Evolutionary conservation across 2,329 filamentous ascomycete species (phyloP).

Genomic region (Hypoxylon sp.): DNA sequence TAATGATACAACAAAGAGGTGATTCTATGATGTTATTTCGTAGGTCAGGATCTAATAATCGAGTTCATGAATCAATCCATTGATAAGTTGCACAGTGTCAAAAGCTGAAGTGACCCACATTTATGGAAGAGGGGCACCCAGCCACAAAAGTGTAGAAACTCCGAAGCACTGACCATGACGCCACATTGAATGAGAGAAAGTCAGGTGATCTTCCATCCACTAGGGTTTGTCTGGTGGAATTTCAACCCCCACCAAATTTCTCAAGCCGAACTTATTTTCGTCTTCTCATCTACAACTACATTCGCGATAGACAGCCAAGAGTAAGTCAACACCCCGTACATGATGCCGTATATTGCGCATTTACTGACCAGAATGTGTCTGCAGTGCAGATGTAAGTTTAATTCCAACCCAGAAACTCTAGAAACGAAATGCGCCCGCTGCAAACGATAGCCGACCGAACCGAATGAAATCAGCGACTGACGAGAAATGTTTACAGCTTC

Average conservation of each 20-base stretch:
- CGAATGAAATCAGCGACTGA: slow-evolving; percentile 37
- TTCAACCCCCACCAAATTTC: slow-evolving; percentile 50
- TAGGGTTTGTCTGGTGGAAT: slow-evolving; percentile 36
- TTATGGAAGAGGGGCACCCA: too few relatives aligned
- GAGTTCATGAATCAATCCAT: too few relatives aligned
- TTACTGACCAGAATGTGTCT: slow-evolving; percentile 58
- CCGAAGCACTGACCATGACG: neutral
- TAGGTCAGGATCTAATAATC: too few relatives aligned
- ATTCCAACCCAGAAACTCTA: too few relatives aligned
- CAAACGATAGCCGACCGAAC: too few relatives aligned
- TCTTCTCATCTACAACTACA: slow-evolving; percentile 52
- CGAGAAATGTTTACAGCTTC: slow-evolving; percentile 74
- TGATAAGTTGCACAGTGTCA: too few relatives aligned
- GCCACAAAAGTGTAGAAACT: too few relatives aligned
- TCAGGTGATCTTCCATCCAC: slow-evolving; percentile 35
- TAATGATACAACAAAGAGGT: neutral
- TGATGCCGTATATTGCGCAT: slow-evolving; percentile 5
- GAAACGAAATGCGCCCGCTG: too few relatives aligned
- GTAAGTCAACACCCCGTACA: slow-evolving; percentile 55
- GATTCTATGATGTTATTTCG: too few relatives aligned
- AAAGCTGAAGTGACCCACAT: too few relatives aligned
- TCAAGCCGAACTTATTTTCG: slow-evolving; percentile 48
- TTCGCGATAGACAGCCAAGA: slow-evolving; percentile 65
- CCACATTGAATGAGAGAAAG: slow-evolving; percentile 6
- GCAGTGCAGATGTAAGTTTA: slow-evolving; percentile 90